A percentile compares a stretch with the other conserved stretches of the same genome.
These are phyloP conservation scores for Limtongia smithiae DNA, from an alignment of 805 yeast genomes.

Conservation along the genomic window DNA sequence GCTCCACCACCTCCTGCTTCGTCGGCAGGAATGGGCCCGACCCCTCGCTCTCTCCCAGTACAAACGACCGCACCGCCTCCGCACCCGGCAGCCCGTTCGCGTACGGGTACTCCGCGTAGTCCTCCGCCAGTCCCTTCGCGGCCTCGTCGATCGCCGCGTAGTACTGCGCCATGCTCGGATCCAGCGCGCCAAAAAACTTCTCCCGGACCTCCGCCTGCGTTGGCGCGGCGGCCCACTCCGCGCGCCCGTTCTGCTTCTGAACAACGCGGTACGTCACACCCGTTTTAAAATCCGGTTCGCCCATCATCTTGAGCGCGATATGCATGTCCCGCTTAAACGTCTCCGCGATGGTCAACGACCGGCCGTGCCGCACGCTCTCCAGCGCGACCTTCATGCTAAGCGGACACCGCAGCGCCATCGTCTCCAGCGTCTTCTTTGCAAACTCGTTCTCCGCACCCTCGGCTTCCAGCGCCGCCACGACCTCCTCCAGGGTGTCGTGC, in stretches of 20 bases:
- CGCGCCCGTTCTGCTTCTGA: constrained; percentile 54
- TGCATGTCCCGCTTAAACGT: constrained; percentile 71
- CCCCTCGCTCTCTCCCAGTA: constrained; percentile 67
- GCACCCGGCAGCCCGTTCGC: constrained; percentile 79
- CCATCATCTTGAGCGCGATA: constrained; percentile 73
- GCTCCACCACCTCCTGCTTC: constrained; percentile 59
- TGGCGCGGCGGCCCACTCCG: constrained; percentile 50
- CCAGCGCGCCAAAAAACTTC: constrained; percentile 29
- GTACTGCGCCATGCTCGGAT: constrained; percentile 1
- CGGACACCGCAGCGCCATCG: constrained; percentile 65
- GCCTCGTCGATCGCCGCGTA: not conserved
- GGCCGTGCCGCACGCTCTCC: constrained; percentile 62
- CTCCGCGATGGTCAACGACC: constrained; percentile 53
- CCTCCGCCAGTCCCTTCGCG: constrained; percentile 37
- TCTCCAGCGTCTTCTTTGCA: constrained; percentile 55
- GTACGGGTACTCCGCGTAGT: constrained; percentile 54
- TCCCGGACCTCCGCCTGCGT: constrained; percentile 37
- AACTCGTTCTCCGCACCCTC: constrained; percentile 53
- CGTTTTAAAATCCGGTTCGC: constrained; percentile 60
- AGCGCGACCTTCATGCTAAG: constrained; percentile 72
- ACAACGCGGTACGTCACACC: constrained; percentile 44
- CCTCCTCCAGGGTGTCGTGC: constrained; percentile 48
- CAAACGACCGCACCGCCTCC: constrained; percentile 56
- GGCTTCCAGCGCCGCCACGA: constrained; percentile 50
- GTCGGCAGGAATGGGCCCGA: constrained; percentile 66